A percentile compares a stretch with the other conserved stretches of the same genome.
phyloP scores from a whole-genome alignment of 495 filamentous ascomycete genomes.

The Talaromyces trachyspermus region DNA sequence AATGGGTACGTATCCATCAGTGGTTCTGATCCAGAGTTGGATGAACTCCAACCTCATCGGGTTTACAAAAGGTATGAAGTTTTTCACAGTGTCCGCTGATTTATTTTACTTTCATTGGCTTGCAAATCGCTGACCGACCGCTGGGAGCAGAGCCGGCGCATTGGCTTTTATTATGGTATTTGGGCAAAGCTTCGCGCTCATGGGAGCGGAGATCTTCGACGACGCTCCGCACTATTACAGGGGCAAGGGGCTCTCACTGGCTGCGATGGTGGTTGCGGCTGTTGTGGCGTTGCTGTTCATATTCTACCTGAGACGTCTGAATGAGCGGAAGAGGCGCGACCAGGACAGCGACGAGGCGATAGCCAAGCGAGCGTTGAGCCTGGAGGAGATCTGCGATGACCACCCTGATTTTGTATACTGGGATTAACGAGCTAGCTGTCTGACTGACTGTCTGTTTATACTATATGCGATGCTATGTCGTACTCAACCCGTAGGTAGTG shows the following conservation, averaged over 20 bases:
- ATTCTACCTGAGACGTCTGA: neutral
- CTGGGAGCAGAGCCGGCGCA: neutral
- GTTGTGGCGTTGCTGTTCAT: neutral
- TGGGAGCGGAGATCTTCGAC: neutral
- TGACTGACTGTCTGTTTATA: too few relatives aligned
- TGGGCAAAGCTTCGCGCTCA: neutral
- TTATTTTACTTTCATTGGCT: neutral
- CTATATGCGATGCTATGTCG: too few relatives aligned
- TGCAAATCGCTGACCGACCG: neutral
- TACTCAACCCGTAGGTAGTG: too few relatives aligned
- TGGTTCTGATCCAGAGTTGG: neutral
- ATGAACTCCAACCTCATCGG: neutral
- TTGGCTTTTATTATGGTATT: neutral
- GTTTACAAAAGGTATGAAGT: neutral
- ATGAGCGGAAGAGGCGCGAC: neutral
- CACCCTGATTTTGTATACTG: slow-evolving; percentile 11
- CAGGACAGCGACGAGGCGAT: neutral
- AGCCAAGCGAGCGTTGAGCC: neutral
- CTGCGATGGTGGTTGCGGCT: neutral
- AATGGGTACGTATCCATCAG: neutral
- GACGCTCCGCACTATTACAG: neutral
- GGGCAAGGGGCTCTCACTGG: neutral
- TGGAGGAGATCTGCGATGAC: neutral
- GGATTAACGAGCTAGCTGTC: too few relatives aligned
- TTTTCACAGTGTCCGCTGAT: too few relatives aligned